Conservation (phyloP, 768 basidiomycete species). For the Clitopilus passeckerianus region DNA sequence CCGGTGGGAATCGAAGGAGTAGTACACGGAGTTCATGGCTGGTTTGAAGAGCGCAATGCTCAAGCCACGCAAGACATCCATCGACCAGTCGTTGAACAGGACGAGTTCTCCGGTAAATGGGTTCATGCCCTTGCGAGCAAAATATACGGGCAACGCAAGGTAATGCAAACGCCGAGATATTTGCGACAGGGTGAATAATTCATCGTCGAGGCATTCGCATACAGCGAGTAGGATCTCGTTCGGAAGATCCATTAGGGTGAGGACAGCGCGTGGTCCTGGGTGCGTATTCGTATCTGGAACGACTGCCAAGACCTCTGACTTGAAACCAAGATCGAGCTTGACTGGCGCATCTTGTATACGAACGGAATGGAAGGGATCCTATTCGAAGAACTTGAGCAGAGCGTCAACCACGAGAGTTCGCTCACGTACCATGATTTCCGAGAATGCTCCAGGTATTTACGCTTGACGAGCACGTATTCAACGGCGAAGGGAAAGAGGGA, state of each 20-base stretch:
- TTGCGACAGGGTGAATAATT: constrained; percentile 14
- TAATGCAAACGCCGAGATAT: constrained; percentile 19
- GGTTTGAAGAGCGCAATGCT: constrained; percentile 14
- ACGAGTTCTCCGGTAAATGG: constrained; percentile 13
- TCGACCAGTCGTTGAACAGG: constrained; percentile 13
- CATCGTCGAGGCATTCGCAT: constrained; percentile 14
- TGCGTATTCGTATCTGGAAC: background rate
- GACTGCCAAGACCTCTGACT: background rate
- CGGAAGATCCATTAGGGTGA: constrained; percentile 17
- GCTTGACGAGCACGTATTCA: no score
- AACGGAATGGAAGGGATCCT: constrained; percentile 1
- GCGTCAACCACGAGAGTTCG: no score
- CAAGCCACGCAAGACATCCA: constrained; percentile 12
- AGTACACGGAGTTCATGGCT: constrained; percentile 8
- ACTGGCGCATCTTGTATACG: background rate
- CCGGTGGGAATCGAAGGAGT: constrained; percentile 8
- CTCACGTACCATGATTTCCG: background rate
- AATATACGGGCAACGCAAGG: constrained; percentile 19
- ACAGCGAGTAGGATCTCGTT: constrained; percentile 22
- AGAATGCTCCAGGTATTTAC: background rate
- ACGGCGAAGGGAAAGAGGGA: background rate
- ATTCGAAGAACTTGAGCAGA: background rate
- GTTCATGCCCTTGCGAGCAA: constrained; percentile 15
- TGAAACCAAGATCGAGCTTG: constrained; percentile 1
- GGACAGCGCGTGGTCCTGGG: background rate